Evolutionary conservation across 495 filamentous ascomycete species (phyloP), one percentile per base, ranked within the genome.

Genomic region (Parachaetomium inaequale): DNA sequence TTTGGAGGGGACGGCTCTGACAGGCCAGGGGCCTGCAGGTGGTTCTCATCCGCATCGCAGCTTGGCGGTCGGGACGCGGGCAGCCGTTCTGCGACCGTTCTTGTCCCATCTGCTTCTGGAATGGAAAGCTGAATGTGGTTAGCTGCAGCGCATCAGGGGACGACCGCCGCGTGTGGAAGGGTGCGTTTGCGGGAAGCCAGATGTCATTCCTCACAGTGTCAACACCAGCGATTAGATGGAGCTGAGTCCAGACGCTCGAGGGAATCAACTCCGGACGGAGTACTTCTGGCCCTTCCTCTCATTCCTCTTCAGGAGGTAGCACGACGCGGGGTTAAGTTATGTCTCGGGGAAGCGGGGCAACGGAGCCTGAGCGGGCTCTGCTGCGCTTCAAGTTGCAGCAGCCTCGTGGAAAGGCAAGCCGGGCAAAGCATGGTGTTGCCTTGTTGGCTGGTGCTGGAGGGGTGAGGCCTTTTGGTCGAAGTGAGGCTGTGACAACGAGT

Each of bases 41-140:
- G 36, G 14, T 36, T 54, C 23, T 23, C 51, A 56, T 12, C 40
- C 55, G 53, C 55, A 61, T 53, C 55, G 58, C 45, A 54, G 54
- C 38, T 50, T 62, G 55, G 65, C 61, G 65, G 61, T 67, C 65
- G 64, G 32, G 40, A 53, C 53, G 61, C 57, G 53, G 52, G 52
- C 29, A 55, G 11, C 61, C 57, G 61, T 40, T 28, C 23, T 49
- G 55, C n/a, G 26, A 14, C 55, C 40, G 8, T 46, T 17, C 10
- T 23, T 21, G 19, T 21, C 55, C 29, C 10, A 40, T 17, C 52
- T 45, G n/a, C 25, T 57, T 57, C 26, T 57, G 40, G 36, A 57
- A 31, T 15, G n/a, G 55, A 6, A 7, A 29, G 36, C 19, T 34
- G 42, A 7, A 43, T 29, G 40, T 11, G 7, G 23, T 43, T 11